Evolutionary conservation across 2,329 filamentous ascomycete genomes (phyloP).

Genomic region (Colletotrichum falcatum): DNA sequence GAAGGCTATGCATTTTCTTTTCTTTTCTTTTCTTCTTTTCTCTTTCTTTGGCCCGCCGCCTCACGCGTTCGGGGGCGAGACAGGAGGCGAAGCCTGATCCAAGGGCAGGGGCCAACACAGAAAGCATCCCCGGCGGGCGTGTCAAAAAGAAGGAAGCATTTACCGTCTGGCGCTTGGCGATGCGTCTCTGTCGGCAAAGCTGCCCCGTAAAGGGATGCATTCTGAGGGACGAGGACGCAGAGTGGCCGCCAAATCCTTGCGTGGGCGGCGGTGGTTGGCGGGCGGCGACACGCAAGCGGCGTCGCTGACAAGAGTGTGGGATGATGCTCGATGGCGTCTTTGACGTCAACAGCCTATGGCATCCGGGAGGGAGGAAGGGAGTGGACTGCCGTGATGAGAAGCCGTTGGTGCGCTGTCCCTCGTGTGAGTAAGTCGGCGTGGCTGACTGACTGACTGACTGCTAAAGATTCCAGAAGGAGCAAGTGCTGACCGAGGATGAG

Average conservation of each 20-base stretch:
- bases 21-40: too few relatives aligned
- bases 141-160: not conserved
- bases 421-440: not conserved
- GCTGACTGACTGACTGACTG: not conserved
- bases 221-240: not conserved
- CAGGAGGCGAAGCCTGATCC: too few relatives aligned
- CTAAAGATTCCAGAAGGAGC: not conserved
- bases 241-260: constrained; percentile 3
- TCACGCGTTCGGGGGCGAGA: too few relatives aligned
- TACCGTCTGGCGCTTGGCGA: constrained; percentile 11
- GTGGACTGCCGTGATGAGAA: not conserved
- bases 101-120: not conserved
- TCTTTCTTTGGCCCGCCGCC: too few relatives aligned
- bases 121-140: not conserved
- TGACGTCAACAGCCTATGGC: not conserved
- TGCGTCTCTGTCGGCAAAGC: not conserved
- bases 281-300: constrained; percentile 2
- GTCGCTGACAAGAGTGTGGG: not conserved
- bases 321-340: not conserved
- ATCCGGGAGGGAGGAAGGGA: not conserved
- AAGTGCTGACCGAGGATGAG: not conserved
- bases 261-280: constrained; percentile 1
- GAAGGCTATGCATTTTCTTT: too few relatives aligned
- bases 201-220: not conserved
- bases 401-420: not conserved